phyloP scores from a whole-genome alignment of 1,139 yeast genomes.

The Kazachstania sp. region DNA sequence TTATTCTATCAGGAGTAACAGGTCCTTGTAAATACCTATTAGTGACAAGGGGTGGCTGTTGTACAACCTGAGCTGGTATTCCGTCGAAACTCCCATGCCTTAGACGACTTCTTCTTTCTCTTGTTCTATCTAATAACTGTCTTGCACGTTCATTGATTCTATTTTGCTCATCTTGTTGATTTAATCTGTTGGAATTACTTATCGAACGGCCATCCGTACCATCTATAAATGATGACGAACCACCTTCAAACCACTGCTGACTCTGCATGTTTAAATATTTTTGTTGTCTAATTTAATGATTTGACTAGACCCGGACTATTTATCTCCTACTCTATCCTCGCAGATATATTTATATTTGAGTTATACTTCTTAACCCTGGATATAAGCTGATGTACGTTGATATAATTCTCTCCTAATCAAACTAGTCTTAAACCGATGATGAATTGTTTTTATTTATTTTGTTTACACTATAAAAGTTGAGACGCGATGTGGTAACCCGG shows the following conservation, averaged over 20 bases:
- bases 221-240: not conserved
- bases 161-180: constrained; percentile 19
- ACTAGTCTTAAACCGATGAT: no score
- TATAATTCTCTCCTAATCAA: no score
- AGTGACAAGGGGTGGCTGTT: not conserved
- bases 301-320: no score
- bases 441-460: no score
- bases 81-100: not conserved
- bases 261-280: constrained; percentile 6
- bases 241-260: constrained; percentile 6
- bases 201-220: not conserved
- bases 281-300: not conserved
- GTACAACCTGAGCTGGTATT: not conserved
- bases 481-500: no score
- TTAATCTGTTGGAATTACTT: constrained; percentile 1
- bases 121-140: constrained; percentile 24
- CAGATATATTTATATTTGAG: no score
- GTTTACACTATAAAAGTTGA: no score
- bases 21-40: not conserved
- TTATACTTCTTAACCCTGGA: no score
- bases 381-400: no score
- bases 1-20: not conserved
- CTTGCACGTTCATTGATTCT: constrained; percentile 26
- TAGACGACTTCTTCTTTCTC: constrained; percentile 21
- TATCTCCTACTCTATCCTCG: no score